Evolutionary conservation across 2,329 filamentous ascomycete genomes (phyloP), one percentile per base, ranked within the genome.

Genomic region (Epichloe hybrida): DNA sequence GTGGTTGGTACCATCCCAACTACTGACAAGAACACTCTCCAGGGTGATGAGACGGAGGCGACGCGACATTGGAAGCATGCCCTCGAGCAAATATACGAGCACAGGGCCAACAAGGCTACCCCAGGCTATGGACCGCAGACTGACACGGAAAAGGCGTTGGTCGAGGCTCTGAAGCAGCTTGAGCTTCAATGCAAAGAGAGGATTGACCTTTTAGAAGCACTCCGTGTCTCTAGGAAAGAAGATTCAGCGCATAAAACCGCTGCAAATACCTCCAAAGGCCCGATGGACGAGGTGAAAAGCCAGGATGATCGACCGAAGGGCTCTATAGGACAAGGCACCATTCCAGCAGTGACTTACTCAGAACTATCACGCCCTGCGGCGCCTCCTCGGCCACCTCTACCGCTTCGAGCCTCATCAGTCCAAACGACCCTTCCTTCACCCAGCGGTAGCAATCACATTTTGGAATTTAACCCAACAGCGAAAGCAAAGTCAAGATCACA

Each of bases 131-230:
- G 75, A 12, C 82, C 88, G 20, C 81, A 81, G 60, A 84, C 81
- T 48, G 88, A 94, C 67, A 94, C 88, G 1, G 91, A 97, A 63
- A 84, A 80, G 60, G 83, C 88, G 3, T 69, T 97, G 51, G 77
- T 86, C 50, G 86, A 93, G 51, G 94, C 89, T 46, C 69, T 97
- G 53, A 80, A 81, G 52, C 78, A 89, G 60, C 77, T 97, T 62
- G 89, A 97, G 64, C 65, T 90, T 55, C 91, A 96, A 68, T 96
- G 90, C 67, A 91, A 93, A 66, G 91, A 97, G 68, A 80, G 90
- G 46, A 88, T 96, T 48, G 88, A 95, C 63, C 73, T 97, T 36
- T 75, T 97, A 6, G 85, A 93, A 62, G 85, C 90, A 6, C 71
- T 97, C 52, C 80, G 83, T 54, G 73, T 85, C 56, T 83, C 80